These are phyloP conservation scores for Acanthamoeba lenticulata DNA, from an alignment of 208 protist species.

Conservation along the genomic window DNA sequence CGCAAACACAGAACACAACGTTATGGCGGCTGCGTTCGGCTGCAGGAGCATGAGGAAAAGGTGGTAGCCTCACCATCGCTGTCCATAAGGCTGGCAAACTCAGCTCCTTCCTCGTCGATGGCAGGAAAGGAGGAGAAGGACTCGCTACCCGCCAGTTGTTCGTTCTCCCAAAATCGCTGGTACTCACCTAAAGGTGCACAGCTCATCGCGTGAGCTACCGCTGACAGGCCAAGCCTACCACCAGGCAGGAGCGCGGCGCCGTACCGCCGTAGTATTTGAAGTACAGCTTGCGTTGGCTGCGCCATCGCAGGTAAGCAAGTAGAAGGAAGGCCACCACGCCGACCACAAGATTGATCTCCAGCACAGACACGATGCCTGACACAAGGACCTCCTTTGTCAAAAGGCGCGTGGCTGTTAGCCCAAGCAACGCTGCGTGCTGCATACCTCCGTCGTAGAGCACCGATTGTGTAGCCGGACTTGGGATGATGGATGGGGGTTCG, in stretches of 20 bases:
- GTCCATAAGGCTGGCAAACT: background rate
- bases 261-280: slow-evolving; percentile 34
- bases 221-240: background rate
- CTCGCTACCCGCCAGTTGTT: background rate
- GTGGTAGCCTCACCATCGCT: background rate
- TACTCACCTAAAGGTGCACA: background rate
- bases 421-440: background rate
- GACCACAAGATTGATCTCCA: slow-evolving; percentile 46
- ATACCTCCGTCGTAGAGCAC: background rate
- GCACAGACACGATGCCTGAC: slow-evolving; percentile 32
- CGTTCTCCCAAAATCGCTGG: slow-evolving; percentile 41
- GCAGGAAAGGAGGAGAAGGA: slow-evolving; percentile 37
- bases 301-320: slow-evolving; percentile 9
- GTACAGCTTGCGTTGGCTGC: slow-evolving; percentile 22
- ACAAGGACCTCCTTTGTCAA: background rate
- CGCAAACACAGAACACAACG: too few species aligned
- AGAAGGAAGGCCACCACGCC: slow-evolving; percentile 22
- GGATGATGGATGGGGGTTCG: background rate
- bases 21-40: background rate
- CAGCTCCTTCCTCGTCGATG: background rate
- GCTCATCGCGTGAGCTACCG: background rate
- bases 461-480: background rate
- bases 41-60: background rate
- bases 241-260: background rate
- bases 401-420: too few species aligned